Evolutionary conservation across 2,329 filamentous ascomycete genomes (phyloP).

Genomic region (Hortaea werneckii): DNA sequence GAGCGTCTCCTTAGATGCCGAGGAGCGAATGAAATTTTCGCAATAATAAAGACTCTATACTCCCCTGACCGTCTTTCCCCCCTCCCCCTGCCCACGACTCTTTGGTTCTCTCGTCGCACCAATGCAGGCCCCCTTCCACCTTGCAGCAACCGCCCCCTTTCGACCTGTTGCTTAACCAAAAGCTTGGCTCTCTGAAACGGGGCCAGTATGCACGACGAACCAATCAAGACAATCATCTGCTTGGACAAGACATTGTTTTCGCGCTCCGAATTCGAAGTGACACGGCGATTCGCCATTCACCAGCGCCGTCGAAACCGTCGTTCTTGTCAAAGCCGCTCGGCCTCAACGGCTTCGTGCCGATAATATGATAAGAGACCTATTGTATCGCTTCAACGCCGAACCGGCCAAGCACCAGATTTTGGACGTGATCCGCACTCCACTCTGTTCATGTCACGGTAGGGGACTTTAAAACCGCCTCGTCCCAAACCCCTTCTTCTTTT

Average conservation of each 20-base stretch:
- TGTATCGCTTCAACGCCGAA: not conserved
- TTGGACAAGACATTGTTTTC: not conserved
- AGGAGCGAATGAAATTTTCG: too few species aligned
- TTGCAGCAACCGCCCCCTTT: not conserved
- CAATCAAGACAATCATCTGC: not conserved
- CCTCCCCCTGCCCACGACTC: too few species aligned
- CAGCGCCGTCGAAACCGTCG: too few species aligned
- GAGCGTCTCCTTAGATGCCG: too few species aligned
- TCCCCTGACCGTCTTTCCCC: too few species aligned
- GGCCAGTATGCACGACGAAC: not conserved
- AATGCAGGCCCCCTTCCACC: too few species aligned
- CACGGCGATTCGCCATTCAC: not conserved
- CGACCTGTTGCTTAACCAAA: not conserved
- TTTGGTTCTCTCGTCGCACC: too few species aligned
- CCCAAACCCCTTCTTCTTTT: not conserved
- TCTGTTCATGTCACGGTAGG: not conserved
- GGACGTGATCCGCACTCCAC: not conserved
- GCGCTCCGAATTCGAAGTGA: not conserved
- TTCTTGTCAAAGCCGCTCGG: not conserved
- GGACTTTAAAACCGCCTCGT: not conserved
- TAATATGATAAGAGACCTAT: not conserved
- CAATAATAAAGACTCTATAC: too few species aligned
- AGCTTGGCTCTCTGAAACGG: slow-evolving; percentile 1
- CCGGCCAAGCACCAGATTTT: not conserved
- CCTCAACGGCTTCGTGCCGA: not conserved